Evolutionary conservation across 108 stramenopile genomes (phyloP).

Genomic region (Nitzschia inconspicua): DNA sequence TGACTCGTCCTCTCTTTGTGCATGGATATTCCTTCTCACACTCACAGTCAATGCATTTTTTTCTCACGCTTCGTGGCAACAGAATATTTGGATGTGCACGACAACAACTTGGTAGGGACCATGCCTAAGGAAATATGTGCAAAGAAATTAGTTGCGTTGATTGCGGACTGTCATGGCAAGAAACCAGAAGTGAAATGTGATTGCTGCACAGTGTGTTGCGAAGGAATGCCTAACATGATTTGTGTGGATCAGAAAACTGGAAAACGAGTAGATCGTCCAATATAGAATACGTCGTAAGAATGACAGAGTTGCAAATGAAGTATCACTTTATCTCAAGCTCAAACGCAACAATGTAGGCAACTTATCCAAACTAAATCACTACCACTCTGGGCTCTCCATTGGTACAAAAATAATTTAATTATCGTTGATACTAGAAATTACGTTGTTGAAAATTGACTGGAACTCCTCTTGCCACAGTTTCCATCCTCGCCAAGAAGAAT

Average conservation of each 20-base stretch:
- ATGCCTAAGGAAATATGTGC: conserved; percentile 63
- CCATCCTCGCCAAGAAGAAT: too few relatives aligned
- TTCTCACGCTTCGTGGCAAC: background rate
- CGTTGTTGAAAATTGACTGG: too few relatives aligned
- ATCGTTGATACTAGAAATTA: too few relatives aligned
- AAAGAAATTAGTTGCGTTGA: conserved; percentile 35
- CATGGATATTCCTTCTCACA: background rate
- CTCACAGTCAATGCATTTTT: background rate
- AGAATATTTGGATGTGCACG: conserved; percentile 52
- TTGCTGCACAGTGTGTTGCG: conserved; percentile 61
- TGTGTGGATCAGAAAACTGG: conserved; percentile 45
- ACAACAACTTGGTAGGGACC: conserved; percentile 48
- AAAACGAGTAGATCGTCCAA: conserved; percentile 22
- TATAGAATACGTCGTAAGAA: conserved; percentile 8
- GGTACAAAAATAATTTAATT: too few relatives aligned
- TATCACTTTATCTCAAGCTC: too few relatives aligned
- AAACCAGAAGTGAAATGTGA: conserved; percentile 55
- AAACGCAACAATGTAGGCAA: too few relatives aligned
- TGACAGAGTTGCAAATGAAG: too few relatives aligned
- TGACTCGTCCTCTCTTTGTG: background rate
- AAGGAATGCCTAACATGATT: conserved; percentile 43
- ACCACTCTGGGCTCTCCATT: too few relatives aligned
- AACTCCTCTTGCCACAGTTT: too few relatives aligned
- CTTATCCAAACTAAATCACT: too few relatives aligned
- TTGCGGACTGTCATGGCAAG: conserved; percentile 51